Base-by-base conservation (phyloP, 331 rosid genomes). In the Cucumis variabilis region DNA sequence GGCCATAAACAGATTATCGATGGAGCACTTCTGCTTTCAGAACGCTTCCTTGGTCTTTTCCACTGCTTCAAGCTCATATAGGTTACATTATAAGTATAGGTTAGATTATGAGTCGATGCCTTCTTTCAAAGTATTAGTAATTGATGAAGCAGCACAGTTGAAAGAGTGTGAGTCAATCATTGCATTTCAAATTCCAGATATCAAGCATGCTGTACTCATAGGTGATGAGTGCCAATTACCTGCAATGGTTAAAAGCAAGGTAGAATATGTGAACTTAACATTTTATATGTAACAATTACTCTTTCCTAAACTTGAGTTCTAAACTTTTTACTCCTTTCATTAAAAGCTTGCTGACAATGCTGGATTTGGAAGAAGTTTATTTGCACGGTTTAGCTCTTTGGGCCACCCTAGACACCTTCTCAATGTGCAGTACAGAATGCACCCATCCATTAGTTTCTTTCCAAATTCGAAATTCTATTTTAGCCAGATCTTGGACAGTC, bases 91-190 rank as follows among this genome's bases (percentile, higher is more conserved):
- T 4, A 86, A 91, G 87, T 19, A 58, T 87, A 89, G 89, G 88
- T 86, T 95, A 33, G 93, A 92, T 70, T 83, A 87, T 3, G 79
- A 91, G 87, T 15, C 6, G 66, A 90, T 89, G 86, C 9, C 85
- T 25, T 94, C 96, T 8, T 88, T 93, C 8, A 48, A 82, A 11
- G 87, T 81, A 89, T 90, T 91, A 48, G 91, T 94, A 69, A 90
- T 94, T 63, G 98, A 94, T 75, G 98, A 94, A 90, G 98, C 96
- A 20, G 98, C 95, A 58, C 96, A 94, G 62, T 82, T 94, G 76
- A 94, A 94, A 89, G 98, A 92, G 90, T 92, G 95, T 24, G 96
- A 94, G 74, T 90, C 96, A 71, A 76, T 75, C 15, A 92, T 94
- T 51, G 93, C 96, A 67, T 88, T 93, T 33, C 98, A 90, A 90